Evolutionary conservation across 176 grass and related monocot genomes (phyloP).

Genomic region (Triticum turgidum): DNA sequence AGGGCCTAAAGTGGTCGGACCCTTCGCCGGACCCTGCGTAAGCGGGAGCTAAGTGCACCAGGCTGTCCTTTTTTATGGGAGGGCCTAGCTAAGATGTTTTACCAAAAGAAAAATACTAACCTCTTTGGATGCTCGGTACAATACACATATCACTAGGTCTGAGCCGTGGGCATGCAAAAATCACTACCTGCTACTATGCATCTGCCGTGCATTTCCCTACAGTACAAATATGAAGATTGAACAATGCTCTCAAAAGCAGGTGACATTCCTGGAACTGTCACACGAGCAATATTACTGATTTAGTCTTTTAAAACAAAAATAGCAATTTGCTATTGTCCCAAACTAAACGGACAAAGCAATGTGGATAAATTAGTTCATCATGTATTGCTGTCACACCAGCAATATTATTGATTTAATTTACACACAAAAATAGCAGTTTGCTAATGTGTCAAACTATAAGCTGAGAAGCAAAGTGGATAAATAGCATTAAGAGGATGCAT

Average conservation of each 20-base stretch:
- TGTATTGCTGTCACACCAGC: background rate
- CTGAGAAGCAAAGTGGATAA: background rate
- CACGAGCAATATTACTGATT: background rate
- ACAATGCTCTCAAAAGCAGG: background rate
- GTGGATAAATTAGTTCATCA: background rate
- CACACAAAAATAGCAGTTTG: background rate
- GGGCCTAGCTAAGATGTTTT: background rate
- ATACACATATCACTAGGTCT: background rate
- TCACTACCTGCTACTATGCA: background rate
- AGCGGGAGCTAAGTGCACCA: too few species aligned
- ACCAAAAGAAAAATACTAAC: too few species aligned
- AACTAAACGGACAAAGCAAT: background rate
- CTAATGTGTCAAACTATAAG: background rate
- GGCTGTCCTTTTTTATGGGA: too few species aligned
- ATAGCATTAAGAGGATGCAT: background rate
- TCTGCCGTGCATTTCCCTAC: background rate
- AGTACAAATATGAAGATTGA: background rate
- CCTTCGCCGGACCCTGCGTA: too few species aligned
- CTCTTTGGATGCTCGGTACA: too few species aligned
- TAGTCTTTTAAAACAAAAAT: background rate
- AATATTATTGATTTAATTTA: background rate
- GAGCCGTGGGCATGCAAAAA: background rate
- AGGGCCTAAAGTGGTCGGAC: too few species aligned
- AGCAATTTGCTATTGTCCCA: background rate
- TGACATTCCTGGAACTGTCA: background rate